Percentiles rank a stretch among this genome's conserved stretches.
phyloP scores from a whole-genome alignment of 495 filamentous ascomycete species.

The Penicillium turbatum region DNA sequence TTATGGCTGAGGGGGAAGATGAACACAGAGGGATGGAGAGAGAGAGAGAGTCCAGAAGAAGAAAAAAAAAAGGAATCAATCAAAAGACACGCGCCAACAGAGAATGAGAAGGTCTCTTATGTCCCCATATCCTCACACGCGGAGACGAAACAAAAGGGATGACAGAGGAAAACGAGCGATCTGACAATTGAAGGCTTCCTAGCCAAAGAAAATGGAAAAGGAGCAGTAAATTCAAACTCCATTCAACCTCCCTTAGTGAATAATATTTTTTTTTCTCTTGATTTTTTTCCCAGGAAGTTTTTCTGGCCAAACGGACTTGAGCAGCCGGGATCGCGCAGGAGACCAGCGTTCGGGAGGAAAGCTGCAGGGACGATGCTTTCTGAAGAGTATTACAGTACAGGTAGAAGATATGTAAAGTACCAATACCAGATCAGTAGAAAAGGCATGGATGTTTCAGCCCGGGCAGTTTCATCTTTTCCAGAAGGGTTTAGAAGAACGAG shows the following conservation, averaged over 20 bases:
- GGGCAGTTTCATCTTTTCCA: conserved; percentile 9
- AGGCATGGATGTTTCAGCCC: conserved; percentile 2
- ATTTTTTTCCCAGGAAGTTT: conserved; percentile 19
- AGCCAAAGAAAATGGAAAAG: conserved; percentile 23
- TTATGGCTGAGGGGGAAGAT: conserved; percentile 3
- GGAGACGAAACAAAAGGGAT: conserved; percentile 13
- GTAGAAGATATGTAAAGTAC: conserved; percentile 3
- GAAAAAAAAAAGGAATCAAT: conserved; percentile 9
- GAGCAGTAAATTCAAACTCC: conserved; percentile 16
- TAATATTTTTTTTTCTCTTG: background rate
- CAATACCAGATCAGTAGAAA: background rate
- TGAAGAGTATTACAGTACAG: conserved; percentile 11
- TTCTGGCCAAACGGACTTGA: conserved; percentile 34
- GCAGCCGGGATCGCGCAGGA: conserved; percentile 39
- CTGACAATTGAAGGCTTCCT: conserved; percentile 16
- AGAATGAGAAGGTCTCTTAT: conserved; percentile 15
- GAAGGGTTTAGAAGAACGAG: conserved; percentile 9
- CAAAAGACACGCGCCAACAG: conserved; percentile 8
- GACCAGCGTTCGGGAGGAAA: conserved; percentile 29
- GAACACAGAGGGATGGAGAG: conserved; percentile 13
- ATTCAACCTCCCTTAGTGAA: conserved; percentile 13
- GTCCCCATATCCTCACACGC: conserved; percentile 16
- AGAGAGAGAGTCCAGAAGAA: conserved; percentile 12
- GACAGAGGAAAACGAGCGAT: conserved; percentile 7
- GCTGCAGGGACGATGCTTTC: conserved; percentile 38